Conservation (phyloP, 75 land plant species). For the Ceratopteris richardii region DNA sequence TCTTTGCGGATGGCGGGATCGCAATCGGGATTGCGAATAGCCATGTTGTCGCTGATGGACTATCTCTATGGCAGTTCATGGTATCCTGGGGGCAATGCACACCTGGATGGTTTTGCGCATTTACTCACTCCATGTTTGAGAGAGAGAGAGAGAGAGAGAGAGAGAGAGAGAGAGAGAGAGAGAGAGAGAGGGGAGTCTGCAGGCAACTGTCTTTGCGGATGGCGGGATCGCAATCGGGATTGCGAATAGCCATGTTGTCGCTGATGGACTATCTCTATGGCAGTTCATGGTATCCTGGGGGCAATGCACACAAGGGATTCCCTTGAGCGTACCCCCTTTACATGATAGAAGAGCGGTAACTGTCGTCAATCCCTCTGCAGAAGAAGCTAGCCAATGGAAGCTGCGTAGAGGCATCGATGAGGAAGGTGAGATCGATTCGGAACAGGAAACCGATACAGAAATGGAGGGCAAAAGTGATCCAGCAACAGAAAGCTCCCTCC, state of each 20-base stretch:
- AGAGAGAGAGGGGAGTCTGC: background rate
- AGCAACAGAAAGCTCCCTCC: too few relatives aligned
- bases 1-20: conserved; percentile 4
- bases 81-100: conserved; percentile 7
- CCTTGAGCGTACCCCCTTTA: background rate
- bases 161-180: too few relatives aligned
- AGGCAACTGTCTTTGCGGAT: conserved; percentile 4
- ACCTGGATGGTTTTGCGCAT: too few relatives aligned
- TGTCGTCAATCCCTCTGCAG: background rate
- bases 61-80: conserved; percentile 1
- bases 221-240: conserved; percentile 10
- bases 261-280: background rate
- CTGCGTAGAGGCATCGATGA: background rate
- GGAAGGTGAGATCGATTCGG: background rate
- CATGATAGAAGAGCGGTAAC: background rate
- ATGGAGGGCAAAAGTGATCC: background rate
- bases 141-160: too few relatives aligned
- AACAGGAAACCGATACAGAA: background rate
- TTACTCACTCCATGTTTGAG: too few relatives aligned
- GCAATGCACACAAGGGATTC: background rate
- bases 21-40: background rate
- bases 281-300: conserved; percentile 11
- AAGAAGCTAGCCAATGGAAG: background rate
- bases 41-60: conserved; percentile 5
- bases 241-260: background rate